Evolutionary conservation across 192 early-diverging fungal genomes (phyloP), one percentile per base, ranked within the genome.

Genomic region (Coemansia nantahalensis): DNA sequence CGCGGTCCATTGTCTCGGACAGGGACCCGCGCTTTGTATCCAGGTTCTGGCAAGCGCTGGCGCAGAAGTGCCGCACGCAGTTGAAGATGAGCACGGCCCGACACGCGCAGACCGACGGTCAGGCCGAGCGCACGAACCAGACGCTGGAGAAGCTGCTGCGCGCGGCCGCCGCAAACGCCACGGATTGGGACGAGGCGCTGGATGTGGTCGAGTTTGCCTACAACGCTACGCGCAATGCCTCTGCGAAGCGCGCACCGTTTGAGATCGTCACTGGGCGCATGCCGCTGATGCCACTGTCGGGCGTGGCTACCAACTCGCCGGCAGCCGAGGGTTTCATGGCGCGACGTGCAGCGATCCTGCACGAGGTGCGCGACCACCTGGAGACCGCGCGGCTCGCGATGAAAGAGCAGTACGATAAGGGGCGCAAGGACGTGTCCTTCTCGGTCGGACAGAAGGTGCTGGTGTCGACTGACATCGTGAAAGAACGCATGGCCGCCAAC

Each of bases 61-160:
- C 33, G 32, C 31, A 33, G 14, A 16, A 13, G 8, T n/a, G 31
- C 3, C 3, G 32, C 8, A 48, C 46, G 16, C 32, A 48, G 35
- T 34, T 48, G 32, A 33, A 18, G 17, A 35, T 48, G 32, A 36
- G 33, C 17, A 48, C 31, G 5, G 31, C 46, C 17, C 32, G 33
- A 13, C 46, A 48, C 17, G 31, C 46, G 33, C 31, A 48, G 32
- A 48, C 46, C 24, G 32, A 48, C 13, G 46, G 46, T 3, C 46
- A 48, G 33, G 19, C 17, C n/a, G 46, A 48, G 33, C 30, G 31
- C 0, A 31, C 46, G 21, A 48, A 48, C n/a, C 46, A 48, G 46
- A 28, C 32, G 46, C 30, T 48, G 6, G 46, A 48, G 33, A 1
- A n/a, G n/a, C 28, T 48, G 8, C 33, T 48, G 32, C 31, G 32